A percentile compares a stretch with the other conserved stretches of the same genome.
Conservation (phyloP, 306 rosid species). For the Abrus precatorius region DNA sequence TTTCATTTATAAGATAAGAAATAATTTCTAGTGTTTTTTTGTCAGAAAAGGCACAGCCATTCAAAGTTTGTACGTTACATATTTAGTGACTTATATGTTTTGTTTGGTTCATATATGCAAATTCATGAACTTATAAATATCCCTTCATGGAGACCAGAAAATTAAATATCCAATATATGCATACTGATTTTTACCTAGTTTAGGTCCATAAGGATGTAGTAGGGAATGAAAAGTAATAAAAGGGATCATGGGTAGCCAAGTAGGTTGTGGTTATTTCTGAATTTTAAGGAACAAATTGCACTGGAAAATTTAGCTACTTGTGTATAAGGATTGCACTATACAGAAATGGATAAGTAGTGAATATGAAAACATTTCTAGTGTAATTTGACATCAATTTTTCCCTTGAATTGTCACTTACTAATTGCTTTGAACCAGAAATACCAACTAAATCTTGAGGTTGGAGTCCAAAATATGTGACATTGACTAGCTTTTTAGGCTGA, state of each 20-base stretch:
- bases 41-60: background rate
- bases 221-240: background rate
- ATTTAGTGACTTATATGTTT: background rate
- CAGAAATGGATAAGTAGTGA: background rate
- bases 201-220: background rate
- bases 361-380: background rate
- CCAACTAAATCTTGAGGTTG: background rate
- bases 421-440: background rate
- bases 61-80: conserved; percentile 26
- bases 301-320: background rate
- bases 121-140: conserved; percentile 15
- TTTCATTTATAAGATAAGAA: conserved; percentile 23
- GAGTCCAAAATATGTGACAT: background rate
- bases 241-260: background rate
- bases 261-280: conserved; percentile 10
- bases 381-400: background rate
- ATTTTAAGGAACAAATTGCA: background rate
- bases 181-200: background rate
- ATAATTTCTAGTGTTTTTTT: background rate
- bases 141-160: conserved; percentile 1
- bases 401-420: background rate
- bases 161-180: background rate
- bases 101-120: background rate
- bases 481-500: background rate
- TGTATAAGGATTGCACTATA: background rate